These are phyloP conservation scores for Phoma herbarum DNA, from an alignment of 2,329 filamentous ascomycete species.

Conservation along the genomic window DNA sequence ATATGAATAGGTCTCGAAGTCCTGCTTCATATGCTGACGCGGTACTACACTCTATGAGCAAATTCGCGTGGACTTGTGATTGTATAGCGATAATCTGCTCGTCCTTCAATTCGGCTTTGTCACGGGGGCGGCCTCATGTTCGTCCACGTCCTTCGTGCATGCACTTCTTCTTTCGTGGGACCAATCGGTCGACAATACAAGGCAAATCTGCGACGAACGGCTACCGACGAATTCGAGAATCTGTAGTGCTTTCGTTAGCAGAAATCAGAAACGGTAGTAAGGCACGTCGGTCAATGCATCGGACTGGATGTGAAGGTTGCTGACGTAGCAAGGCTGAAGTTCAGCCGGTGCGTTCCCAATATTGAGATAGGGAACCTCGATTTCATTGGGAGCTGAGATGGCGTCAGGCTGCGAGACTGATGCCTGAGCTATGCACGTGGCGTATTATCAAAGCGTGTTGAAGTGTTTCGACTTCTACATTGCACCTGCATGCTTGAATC, in stretches of 20 bases:
- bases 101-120: no score
- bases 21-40: no score
- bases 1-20: no score
- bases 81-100: no score
- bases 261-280: background rate
- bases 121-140: no score
- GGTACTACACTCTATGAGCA: no score
- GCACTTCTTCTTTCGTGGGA: no score
- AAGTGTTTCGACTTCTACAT: background rate
- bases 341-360: background rate
- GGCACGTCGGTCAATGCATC: background rate
- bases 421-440: background rate
- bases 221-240: background rate
- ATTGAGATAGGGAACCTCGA: background rate
- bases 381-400: background rate
- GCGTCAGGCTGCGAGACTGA: background rate
- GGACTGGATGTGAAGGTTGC: background rate
- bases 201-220: no score
- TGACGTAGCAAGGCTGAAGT: background rate
- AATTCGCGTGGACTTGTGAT: no score
- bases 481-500: background rate
- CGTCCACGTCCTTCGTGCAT: no score
- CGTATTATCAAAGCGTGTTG: background rate
- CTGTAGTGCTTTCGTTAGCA: background rate
- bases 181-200: no score